Evolutionary conservation across 2,329 filamentous ascomycete species (phyloP).

Genomic region (Lomentospora prolificans): DNA sequence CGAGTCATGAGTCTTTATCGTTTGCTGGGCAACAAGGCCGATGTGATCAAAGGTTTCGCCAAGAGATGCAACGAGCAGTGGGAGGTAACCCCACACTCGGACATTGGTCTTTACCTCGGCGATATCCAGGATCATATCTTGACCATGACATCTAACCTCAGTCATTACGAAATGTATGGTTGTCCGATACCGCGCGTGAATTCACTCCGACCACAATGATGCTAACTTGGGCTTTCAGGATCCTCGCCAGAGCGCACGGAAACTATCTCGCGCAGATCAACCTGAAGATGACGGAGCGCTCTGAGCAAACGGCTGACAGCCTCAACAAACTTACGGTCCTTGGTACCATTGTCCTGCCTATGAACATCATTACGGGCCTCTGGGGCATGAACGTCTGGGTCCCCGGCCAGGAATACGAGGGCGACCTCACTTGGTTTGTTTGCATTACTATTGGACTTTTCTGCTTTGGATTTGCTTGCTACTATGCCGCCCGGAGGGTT

Average conservation of each 20-base stretch:
- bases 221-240: slow-evolving; percentile 38
- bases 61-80: slow-evolving; percentile 97
- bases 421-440: slow-evolving; percentile 65
- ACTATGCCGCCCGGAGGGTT: slow-evolving; percentile 70
- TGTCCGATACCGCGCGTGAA: too few relatives aligned
- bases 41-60: slow-evolving; percentile 98
- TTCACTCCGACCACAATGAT: not conserved
- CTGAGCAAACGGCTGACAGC: slow-evolving; percentile 91
- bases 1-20: slow-evolving; percentile 95
- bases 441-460: slow-evolving; percentile 66
- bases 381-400: slow-evolving; percentile 99
- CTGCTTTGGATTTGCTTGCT: slow-evolving; percentile 71
- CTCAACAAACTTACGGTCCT: slow-evolving; percentile 90
- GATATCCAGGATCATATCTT: slow-evolving; percentile 99
- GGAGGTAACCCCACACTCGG: slow-evolving; percentile 87
- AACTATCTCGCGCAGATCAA: slow-evolving; percentile 99
- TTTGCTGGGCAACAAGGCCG: slow-evolving; percentile 89
- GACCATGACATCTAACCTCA: slow-evolving; percentile 94
- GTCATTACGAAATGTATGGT: slow-evolving; percentile 87
- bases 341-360: slow-evolving; percentile 91
- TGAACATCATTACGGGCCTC: slow-evolving; percentile 98
- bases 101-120: slow-evolving; percentile 94
- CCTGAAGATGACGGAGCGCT: slow-evolving; percentile 95
- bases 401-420: slow-evolving; percentile 76
- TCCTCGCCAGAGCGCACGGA: slow-evolving; percentile 80